These are phyloP conservation scores for Colletotrichum navitas DNA, from an alignment of 2,329 filamentous ascomycete genomes.

Conservation along the genomic window DNA sequence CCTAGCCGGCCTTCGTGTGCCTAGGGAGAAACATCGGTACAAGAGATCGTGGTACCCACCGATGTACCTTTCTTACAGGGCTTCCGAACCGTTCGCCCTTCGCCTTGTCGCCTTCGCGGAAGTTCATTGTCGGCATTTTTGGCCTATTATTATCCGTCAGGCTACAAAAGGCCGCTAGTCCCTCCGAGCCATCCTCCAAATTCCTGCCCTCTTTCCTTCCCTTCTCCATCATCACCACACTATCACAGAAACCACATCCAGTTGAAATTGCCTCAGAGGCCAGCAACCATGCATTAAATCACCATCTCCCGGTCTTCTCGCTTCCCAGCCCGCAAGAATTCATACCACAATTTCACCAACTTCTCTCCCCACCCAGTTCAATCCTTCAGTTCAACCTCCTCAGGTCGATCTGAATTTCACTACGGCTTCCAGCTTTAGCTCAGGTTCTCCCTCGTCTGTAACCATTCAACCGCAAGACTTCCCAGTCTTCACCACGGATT, in stretches of 20 bases:
- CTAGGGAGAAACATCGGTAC: background rate
- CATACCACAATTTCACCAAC: slow-evolving; percentile 68
- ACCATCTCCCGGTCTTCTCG: slow-evolving; percentile 9
- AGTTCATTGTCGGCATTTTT: slow-evolving; percentile 9
- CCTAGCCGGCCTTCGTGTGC: background rate
- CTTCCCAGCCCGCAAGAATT: slow-evolving; percentile 39
- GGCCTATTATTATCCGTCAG: slow-evolving; percentile 28
- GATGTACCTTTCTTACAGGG: slow-evolving; percentile 16
- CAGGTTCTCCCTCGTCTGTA: slow-evolving; percentile 68
- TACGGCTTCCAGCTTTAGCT: slow-evolving; percentile 73
- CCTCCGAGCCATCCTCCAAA: slow-evolving; percentile 47
- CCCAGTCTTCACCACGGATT: slow-evolving; percentile 86
- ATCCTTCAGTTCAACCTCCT: slow-evolving; percentile 76
- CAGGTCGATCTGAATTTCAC: slow-evolving; percentile 87
- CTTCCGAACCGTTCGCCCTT: slow-evolving; percentile 8
- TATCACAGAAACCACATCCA: slow-evolving; percentile 41
- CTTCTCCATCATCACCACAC: slow-evolving; percentile 62
- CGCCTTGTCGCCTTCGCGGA: background rate
- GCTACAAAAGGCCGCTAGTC: slow-evolving; percentile 39
- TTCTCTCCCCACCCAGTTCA: slow-evolving; percentile 75
- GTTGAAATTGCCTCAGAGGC: slow-evolving; percentile 3
- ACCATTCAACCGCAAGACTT: slow-evolving; percentile 76
- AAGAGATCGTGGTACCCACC: background rate
- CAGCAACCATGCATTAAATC: slow-evolving; percentile 37
- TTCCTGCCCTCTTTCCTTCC: slow-evolving; percentile 53